These are phyloP conservation scores for Globisporangium paddicum DNA, from an alignment of 352 stramenopile genomes.

Conservation along the genomic window DNA sequence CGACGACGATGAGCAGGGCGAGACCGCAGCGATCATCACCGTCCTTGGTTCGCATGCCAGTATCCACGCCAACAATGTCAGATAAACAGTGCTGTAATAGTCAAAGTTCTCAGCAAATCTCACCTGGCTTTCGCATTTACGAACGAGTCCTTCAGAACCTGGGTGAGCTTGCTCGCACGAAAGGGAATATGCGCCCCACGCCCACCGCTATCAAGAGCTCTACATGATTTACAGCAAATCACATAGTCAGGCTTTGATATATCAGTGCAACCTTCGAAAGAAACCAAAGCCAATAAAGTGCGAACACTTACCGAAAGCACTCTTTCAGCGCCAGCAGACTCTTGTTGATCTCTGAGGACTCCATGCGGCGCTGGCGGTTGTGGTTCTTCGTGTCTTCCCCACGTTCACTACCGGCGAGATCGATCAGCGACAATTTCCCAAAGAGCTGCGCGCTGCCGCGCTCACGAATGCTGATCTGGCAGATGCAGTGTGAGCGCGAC, in stretches of 20 bases:
- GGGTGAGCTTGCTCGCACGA: constrained; percentile 94
- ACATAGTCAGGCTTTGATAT: neutral
- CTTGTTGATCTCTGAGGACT: constrained; percentile 98
- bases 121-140: constrained; percentile 89
- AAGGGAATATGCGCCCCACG: constrained; percentile 92
- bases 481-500: constrained; percentile 94
- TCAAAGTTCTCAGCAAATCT: neutral
- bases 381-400: constrained; percentile 94
- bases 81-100: too few relatives aligned
- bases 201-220: constrained; percentile 89
- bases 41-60: constrained; percentile 45
- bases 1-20: constrained; percentile 88
- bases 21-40: constrained; percentile 96
- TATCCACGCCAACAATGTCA: neutral
- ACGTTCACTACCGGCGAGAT: constrained; percentile 95
- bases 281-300: neutral
- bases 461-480: constrained; percentile 88
- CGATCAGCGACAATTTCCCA: constrained; percentile 94
- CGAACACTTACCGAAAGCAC: constrained; percentile 81
- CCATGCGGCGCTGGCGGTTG: constrained; percentile 90
- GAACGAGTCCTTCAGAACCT: constrained; percentile 98
- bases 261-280: neutral
- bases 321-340: constrained; percentile 96
- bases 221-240: constrained; percentile 11
- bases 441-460: constrained; percentile 39